Conservation (phyloP, 768 basidiomycete genomes). For the Strobilomyces echinocephalus region DNA sequence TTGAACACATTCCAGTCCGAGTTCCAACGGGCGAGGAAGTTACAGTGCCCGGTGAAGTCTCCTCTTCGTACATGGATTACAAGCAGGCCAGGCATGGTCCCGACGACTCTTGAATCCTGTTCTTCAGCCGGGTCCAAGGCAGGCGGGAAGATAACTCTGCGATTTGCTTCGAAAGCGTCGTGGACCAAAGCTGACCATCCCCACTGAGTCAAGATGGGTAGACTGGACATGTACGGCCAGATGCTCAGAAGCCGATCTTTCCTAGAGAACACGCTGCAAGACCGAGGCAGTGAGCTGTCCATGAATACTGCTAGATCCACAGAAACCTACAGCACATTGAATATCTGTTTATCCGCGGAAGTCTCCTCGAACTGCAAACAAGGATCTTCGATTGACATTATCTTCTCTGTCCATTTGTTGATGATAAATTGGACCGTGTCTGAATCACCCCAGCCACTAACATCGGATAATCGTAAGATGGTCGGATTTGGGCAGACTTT, state of each 20-base stretch:
- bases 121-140: constrained; percentile 7
- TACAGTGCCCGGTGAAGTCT: constrained; percentile 44
- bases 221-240: constrained; percentile 30
- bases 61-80: constrained; percentile 49
- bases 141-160: constrained; percentile 15
- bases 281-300: not conserved
- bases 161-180: constrained; percentile 23
- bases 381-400: constrained; percentile 31
- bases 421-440: constrained; percentile 30
- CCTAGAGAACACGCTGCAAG: constrained; percentile 28
- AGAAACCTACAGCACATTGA: constrained; percentile 12
- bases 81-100: constrained; percentile 33
- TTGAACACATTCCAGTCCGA: constrained; percentile 43
- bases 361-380: constrained; percentile 35
- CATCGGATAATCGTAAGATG: constrained; percentile 26
- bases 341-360: constrained; percentile 15
- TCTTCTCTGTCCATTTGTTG: constrained; percentile 33
- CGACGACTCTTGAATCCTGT: not conserved
- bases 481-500: constrained; percentile 35
- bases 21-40: constrained; percentile 29
- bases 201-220: constrained; percentile 33
- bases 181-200: constrained; percentile 33
- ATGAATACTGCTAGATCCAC: not conserved
- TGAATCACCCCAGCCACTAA: constrained; percentile 17
- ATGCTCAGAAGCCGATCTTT: constrained; percentile 29